Evolutionary conservation across 2,329 filamentous ascomycete genomes (phyloP), one percentile per base, ranked within the genome.

Genomic region (Penicillium sp.): DNA sequence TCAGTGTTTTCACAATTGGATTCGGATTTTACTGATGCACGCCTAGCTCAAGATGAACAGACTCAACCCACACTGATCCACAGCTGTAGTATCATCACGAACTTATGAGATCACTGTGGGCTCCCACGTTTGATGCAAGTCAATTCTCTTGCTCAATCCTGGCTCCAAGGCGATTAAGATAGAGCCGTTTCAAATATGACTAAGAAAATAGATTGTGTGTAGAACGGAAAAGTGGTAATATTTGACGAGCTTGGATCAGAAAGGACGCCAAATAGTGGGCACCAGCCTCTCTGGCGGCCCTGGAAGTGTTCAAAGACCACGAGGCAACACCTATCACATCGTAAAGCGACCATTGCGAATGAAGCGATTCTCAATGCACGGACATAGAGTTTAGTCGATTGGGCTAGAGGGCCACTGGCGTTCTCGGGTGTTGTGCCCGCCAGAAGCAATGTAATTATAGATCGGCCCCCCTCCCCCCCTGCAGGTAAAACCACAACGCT

Each of bases 401-500:
- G 55, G 49, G 39, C 44, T 5, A 39, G 20, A 54, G 15, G 55
- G 33, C 44, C 37, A 52, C 41, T 40, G 30, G 48, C 48, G 39
- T 33, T 49, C 23, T 50, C 50, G 37, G 39, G 49, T 46, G 52
- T 37, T 27, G 45, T 47, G 34, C 44, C 52, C 46, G 39, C 26
- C 12, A 42, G 17, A 42, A 42, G 55, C 44, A 58, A 56, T 43
- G 61, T 67, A 67, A 67, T 66, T 66, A 67, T 66, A 65, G 64
- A 64, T 63, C 56, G 45, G 36, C 43, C 44, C 49, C 52, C 51
- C 50, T 42, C 60, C 55, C 55, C n/a, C 61, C 61, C 65, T 68
- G 64, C 61, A 68, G 61, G 60, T 61, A 66, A 65, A 68, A 66
- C 68, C 65, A 67, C 60, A 62, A 46, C 58, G 58, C 60, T 58